A percentile compares a stretch with the other conserved stretches of the same genome.
Conservation (phyloP, 1,139 yeast species). For the Kluyveromyces sp. region DNA sequence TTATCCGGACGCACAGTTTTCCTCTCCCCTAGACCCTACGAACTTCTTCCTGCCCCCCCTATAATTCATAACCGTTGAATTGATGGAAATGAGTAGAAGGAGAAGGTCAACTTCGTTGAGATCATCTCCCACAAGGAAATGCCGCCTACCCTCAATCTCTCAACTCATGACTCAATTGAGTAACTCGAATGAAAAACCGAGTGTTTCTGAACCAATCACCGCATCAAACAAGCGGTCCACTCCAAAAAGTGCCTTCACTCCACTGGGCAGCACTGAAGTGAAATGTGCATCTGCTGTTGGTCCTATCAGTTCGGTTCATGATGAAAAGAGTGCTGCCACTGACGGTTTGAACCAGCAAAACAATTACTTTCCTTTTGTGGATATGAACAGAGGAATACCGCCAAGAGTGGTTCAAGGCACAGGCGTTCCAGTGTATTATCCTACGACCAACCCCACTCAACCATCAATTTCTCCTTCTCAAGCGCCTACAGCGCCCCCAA, state of each 20-base stretch:
- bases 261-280: neutral
- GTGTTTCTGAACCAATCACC: neutral
- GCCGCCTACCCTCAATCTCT: conserved; percentile 1
- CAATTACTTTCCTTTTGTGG: neutral
- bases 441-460: neutral
- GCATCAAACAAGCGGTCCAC: neutral
- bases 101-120: neutral
- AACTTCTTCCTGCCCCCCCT: no score
- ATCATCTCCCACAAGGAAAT: neutral
- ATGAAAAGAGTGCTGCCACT: neutral
- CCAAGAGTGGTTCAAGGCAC: neutral
- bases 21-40: no score
- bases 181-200: neutral
- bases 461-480: neutral
- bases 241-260: neutral
- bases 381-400: neutral
- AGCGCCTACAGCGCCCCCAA: neutral
- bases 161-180: conserved; percentile 1
- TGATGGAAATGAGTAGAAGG: neutral
- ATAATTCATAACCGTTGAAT: no score
- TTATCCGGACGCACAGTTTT: neutral
- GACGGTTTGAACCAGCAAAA: neutral
- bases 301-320: no score
- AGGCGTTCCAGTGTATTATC: neutral
- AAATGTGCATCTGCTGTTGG: no score